Percentiles rank a stretch among this genome's conserved stretches.
phyloP scores from a whole-genome alignment of 1,284 basidiomycete species.

The Cutaneotrichosporon mucoides region DNA sequence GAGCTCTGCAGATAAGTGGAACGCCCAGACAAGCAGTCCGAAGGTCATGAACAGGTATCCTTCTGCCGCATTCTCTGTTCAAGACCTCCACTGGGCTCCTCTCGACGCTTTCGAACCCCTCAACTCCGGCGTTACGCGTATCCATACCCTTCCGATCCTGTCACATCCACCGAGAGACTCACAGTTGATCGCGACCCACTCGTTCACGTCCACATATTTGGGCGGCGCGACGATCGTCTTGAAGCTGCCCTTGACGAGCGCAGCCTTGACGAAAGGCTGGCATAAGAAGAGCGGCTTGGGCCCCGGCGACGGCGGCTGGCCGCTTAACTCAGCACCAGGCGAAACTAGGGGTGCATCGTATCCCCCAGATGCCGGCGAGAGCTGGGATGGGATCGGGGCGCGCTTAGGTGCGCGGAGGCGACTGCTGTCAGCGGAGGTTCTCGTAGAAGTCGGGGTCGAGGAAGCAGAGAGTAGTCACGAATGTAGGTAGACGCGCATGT shows the following conservation, averaged over 20 bases:
- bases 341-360: conserved; percentile 43
- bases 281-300: conserved; percentile 74
- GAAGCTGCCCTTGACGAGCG: conserved; percentile 96
- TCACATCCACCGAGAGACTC: conserved; percentile 42
- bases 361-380: conserved; percentile 20
- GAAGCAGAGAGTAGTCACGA: too few species aligned
- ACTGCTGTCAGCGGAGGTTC: conserved; percentile 19
- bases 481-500: too few species aligned
- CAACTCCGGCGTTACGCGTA: too few species aligned
- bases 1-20: too few species aligned
- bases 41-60: background rate
- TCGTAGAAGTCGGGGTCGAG: too few species aligned
- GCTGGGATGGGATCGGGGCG: conserved; percentile 27
- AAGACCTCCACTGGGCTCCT: too few species aligned
- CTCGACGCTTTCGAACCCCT: too few species aligned
- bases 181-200: conserved; percentile 99
- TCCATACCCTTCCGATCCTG: background rate
- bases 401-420: conserved; percentile 47
- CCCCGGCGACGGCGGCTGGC: conserved; percentile 16
- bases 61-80: too few species aligned
- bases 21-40: too few species aligned
- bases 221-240: conserved; percentile 97
- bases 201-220: conserved; percentile 94
- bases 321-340: conserved; percentile 32
- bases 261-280: conserved; percentile 92